Base-by-base conservation (phyloP, 306 rosid species). In the Quercus parvula region DNA sequence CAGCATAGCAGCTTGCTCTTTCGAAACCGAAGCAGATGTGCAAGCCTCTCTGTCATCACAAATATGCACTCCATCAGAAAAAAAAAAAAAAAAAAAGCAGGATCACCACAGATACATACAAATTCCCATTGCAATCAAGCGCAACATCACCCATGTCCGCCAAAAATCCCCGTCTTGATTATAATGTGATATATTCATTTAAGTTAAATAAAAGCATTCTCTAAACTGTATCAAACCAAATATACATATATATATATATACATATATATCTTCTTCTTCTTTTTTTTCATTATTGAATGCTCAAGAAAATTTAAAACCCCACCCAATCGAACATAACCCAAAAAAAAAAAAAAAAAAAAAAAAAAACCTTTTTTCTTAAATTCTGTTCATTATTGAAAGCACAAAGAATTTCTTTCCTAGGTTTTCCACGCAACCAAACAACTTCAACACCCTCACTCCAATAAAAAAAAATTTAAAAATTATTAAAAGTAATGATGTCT, bases 11-110 rank as follows among this genome's bases (percentile, higher is more conserved):
- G 91, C 91, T 62, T 86, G 97, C 82, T 87, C 92, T 78, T 76
- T 91, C 5, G 94, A 73, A 73, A 83, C 24, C 0, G 84, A 68
- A 78, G 74, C 71, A 62, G 86, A 73, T 1, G 89, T 81, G 77
- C 85, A 90, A 18, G 98, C 97, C 30, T 93, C 99, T 38, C 99
- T 95, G 96, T 57, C 70, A 85, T 51, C 81, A 87, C 15, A 78
- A 54, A 49, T 44, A 54, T 5, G 80, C 27, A 67, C 52, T 17
- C 72, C 20, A 57, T 22, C 24, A 24, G 24, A 24, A 24, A 24
- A 24, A 24, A 24, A 24, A n/a, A 24, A 52, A 0, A 17, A 77
- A 11, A 10, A 72, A 72, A 46, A 71, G 4, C n/a, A 22, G 5
- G 18, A 38, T 66, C 46, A 66, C 19, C 19, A 66, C 71, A 18